Conservation (phyloP, 345 rosid genomes). For the Orychophragmus violaceus region DNA sequence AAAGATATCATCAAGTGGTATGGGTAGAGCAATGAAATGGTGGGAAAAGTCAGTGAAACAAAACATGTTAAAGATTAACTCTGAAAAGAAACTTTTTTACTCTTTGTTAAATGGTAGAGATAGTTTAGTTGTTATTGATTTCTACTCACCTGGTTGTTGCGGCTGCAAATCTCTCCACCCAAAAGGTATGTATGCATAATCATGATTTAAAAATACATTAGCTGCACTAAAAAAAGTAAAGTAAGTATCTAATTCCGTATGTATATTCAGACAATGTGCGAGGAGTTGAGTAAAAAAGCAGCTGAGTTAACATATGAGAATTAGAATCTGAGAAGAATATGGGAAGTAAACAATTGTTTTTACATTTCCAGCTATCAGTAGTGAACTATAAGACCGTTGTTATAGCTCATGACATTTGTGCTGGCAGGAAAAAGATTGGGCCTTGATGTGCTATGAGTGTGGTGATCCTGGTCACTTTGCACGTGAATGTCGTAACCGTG, state of each 20-base stretch:
- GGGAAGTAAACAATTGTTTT: background rate
- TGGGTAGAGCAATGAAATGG: constrained; percentile 56
- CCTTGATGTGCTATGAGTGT: no score
- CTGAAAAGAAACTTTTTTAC: constrained; percentile 55
- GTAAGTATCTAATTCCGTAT: background rate
- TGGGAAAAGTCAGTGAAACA: constrained; percentile 61
- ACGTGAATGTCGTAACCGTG: no score
- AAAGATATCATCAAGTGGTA: constrained; percentile 37
- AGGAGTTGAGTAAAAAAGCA: constrained; percentile 68
- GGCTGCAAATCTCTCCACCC: constrained; percentile 80
- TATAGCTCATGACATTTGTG: constrained; percentile 21
- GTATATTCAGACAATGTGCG: constrained; percentile 60
- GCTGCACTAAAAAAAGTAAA: background rate
- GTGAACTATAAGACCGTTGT: no score
- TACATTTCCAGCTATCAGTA: background rate
- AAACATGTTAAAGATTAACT: constrained; percentile 61
- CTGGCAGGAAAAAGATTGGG: constrained; percentile 63
- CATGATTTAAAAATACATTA: no score
- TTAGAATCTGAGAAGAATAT: constrained; percentile 59
- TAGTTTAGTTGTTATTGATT: constrained; percentile 52
- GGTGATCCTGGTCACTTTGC: no score
- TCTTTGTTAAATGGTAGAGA: constrained; percentile 53
- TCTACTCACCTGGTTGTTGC: constrained; percentile 82
- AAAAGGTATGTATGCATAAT: constrained; percentile 47
- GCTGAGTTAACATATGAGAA: constrained; percentile 64